Base-by-base conservation (phyloP, 2,329 filamentous ascomycete species). In the Incumbomyces delicatus region DNA sequence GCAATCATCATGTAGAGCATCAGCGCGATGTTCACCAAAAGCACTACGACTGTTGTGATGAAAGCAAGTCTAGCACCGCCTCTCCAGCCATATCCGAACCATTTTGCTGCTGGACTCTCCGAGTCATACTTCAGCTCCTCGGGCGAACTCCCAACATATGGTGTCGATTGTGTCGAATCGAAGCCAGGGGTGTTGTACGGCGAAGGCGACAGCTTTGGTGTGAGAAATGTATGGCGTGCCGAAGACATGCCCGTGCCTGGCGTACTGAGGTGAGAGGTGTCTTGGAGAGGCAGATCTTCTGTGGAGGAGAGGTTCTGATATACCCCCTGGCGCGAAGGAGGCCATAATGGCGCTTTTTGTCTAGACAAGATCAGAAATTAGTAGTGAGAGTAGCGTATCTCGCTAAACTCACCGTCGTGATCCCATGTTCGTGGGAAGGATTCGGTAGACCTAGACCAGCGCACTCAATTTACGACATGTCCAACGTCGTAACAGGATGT, bases 41-140 rank as follows among this genome's bases (percentile, higher is more conserved):
- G 40, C 27, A 56, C 53, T 22, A 49, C 12, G 1, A 52, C 27
- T 13, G 52, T 52, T 40, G 46, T 48, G 39, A 20, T 39, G 44
- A 56, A 36, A 8, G 53, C 51, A 29, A 56, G 54, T 22, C 49
- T 48, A 18, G 52, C 46, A 31, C 53, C 49, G 42, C 50, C 47
- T 41, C 41, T 50, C 53, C 53, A 56, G 50, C 53, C 53, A 41
- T 42, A 44, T 29, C 44, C 48, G 34, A 50, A 38, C 50, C 51
- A 45, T 6, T 16, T 20, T 14, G n/a, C 12, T 17, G 14, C 40
- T 36, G 45, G 20, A 39, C 48, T 16, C 41, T 51, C 22, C 32
- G 40, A 13, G 34, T 44, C 40, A 33, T 33, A 40, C 14, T 32
- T 37, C 31, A 34, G 31, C 18, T 38, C 10, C 30, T 22, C 29